These are phyloP conservation scores for Psophocarpus tetragonolobus DNA, from an alignment of 306 rosid genomes.

Conservation along the genomic window DNA sequence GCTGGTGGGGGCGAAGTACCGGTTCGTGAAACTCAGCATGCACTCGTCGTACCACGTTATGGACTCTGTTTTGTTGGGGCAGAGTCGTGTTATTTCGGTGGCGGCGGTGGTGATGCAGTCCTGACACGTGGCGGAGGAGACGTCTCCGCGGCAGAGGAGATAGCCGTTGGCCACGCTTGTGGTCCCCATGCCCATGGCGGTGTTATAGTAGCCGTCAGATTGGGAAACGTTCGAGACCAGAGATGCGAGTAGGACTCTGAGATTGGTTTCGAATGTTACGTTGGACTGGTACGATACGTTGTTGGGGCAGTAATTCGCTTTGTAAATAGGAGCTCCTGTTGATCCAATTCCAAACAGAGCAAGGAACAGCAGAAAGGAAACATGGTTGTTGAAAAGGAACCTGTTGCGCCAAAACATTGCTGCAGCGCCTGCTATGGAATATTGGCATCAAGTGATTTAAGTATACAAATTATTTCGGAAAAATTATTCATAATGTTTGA, in stretches of 20 bases:
- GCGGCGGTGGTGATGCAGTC: conserved; percentile 45
- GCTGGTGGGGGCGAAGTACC: conserved; percentile 4
- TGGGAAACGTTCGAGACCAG: conserved; percentile 44
- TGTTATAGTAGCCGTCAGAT: conserved; percentile 9
- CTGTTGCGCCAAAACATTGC: neutral
- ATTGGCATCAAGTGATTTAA: too few species aligned
- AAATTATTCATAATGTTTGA: too few species aligned
- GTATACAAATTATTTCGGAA: too few species aligned
- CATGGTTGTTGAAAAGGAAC: neutral
- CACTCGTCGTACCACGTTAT: conserved; percentile 53
- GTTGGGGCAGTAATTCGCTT: conserved; percentile 7
- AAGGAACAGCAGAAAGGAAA: neutral
- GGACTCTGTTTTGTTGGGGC: conserved; percentile 46
- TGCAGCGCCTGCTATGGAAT: neutral
- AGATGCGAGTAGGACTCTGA: conserved; percentile 40
- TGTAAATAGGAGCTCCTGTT: conserved; percentile 11
- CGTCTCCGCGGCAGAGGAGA: conserved; percentile 63
- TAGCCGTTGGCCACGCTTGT: conserved; percentile 34
- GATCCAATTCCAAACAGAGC: neutral
- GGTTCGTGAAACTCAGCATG: conserved; percentile 47
- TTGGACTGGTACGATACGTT: conserved; percentile 32
- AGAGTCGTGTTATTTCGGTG: neutral
- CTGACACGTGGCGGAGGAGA: conserved; percentile 23
- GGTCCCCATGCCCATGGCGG: conserved; percentile 23
- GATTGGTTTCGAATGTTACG: conserved; percentile 43